Evolutionary conservation across 306 rosid genomes (phyloP), one percentile per base, ranked within the genome.

Genomic region (Albizia julibrissin): DNA sequence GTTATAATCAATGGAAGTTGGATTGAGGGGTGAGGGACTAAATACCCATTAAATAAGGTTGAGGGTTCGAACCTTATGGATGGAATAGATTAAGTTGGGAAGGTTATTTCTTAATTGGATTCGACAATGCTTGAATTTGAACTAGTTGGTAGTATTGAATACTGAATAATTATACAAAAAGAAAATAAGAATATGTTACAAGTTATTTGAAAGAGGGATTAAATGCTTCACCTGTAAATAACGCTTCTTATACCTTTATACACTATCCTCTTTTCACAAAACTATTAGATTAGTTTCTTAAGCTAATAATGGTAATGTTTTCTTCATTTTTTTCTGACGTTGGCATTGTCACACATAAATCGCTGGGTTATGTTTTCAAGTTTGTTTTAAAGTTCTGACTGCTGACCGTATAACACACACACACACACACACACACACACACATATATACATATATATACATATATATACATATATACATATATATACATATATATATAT

Each of bases 171-270:
- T 58, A n/a, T 58, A 58, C 31, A 22, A 58, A 54, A 22, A 58
- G 12, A 22, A n/a, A 58, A n/a, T 8, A 9, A 22, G 29, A 31
- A 58, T 1, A 29, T 58, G 65, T 58, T 58, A 58, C 15, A 27
- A 62, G 37, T 27, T 62, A 26, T 62, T 62, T 62, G 37, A 27
- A 26, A 27, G 18, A 62, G 21, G 31, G 65, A n/a, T 58, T 86
- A 72, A 34, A 21, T 79, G 50, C 77, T 9, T 67, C 78, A 69
- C 81, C 61, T 19, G 24, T 64, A n/a, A 43, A 43, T 2, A 44
- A 69, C 2, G 21, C 21, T 42, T 40, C 47, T 10, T 69, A 22
- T 69, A 8, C 50, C 11, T 69, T 10, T 42, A 3, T 22, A 43
- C 19, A 69, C 31, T 4, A 42, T 69, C 26, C 19, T 21, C 31